These are phyloP conservation scores for Calocera viscosa DNA, from an alignment of 768 basidiomycete species.

Conservation along the genomic window DNA sequence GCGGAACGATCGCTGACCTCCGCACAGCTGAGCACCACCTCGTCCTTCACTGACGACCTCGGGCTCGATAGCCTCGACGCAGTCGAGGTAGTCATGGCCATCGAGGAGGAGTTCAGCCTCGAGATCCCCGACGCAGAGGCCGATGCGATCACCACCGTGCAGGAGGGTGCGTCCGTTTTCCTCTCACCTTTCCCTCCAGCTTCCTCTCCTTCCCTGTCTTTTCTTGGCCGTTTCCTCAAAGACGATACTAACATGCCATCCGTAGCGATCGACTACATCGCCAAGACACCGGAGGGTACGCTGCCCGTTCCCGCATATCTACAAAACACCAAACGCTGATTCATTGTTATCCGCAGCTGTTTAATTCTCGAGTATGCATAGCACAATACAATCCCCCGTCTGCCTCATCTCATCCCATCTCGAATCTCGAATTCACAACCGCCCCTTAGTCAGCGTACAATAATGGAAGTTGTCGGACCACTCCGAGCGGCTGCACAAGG, in stretches of 20 bases:
- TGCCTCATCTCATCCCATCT: too few species aligned
- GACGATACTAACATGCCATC: constrained; percentile 8
- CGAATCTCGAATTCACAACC: too few species aligned
- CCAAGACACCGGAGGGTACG: constrained; percentile 79
- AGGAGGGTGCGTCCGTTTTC: constrained; percentile 51
- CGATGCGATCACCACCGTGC: constrained; percentile 82
- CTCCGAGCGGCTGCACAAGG: background rate
- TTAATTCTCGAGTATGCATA: background rate
- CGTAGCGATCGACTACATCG: constrained; percentile 87
- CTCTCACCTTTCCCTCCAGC: constrained; percentile 14
- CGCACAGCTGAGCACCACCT: constrained; percentile 47
- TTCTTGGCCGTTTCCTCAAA: too few species aligned
- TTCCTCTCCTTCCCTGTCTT: too few species aligned
- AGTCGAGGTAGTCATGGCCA: constrained; percentile 97
- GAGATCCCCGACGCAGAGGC: constrained; percentile 98
- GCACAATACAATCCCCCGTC: too few species aligned
- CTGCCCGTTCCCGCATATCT: constrained; percentile 1
- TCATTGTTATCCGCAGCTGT: background rate
- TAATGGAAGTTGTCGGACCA: background rate
- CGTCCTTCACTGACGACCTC: constrained; percentile 68
- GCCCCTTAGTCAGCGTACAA: background rate
- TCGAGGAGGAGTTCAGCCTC: constrained; percentile 97
- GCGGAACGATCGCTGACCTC: background rate
- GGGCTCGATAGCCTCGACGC: constrained; percentile 92
- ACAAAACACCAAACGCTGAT: background rate